These are phyloP conservation scores for Botrytis porri DNA, from an alignment of 2,329 filamentous ascomycete genomes.

Conservation along the genomic window DNA sequence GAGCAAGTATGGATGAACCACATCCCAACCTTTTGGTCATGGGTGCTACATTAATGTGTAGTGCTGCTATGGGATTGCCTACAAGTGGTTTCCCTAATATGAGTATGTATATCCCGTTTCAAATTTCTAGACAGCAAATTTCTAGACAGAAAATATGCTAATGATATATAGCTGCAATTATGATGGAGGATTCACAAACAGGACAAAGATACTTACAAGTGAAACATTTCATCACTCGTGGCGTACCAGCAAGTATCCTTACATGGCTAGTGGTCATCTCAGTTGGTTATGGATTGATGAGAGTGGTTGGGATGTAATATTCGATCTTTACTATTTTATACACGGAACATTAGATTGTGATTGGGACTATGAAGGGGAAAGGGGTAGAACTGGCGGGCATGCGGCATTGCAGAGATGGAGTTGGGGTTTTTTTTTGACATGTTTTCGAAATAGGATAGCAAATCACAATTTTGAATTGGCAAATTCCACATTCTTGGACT, in stretches of 20 bases:
- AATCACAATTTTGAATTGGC: neutral
- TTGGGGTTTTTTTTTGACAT: neutral
- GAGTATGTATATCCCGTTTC: slow-evolving; percentile 67
- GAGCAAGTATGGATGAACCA: slow-evolving; percentile 78
- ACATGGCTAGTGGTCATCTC: slow-evolving; percentile 81
- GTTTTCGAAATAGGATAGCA: neutral
- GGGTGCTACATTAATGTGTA: slow-evolving; percentile 93
- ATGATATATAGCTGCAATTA: slow-evolving; percentile 73
- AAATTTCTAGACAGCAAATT: neutral
- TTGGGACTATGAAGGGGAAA: neutral
- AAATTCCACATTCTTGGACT: neutral
- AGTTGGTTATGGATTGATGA: slow-evolving; percentile 88
- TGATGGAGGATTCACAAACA: slow-evolving; percentile 94
- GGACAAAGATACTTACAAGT: slow-evolving; percentile 90
- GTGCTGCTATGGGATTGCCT: slow-evolving; percentile 93
- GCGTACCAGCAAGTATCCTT: slow-evolving; percentile 81
- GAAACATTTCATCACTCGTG: slow-evolving; percentile 91
- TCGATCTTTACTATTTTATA: neutral
- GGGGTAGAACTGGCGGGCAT: neutral
- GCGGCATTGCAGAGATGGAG: neutral
- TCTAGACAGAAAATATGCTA: slow-evolving; percentile 19
- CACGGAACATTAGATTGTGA: neutral
- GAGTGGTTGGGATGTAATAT: slow-evolving; percentile 39
- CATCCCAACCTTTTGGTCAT: slow-evolving; percentile 95
- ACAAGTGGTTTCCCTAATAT: slow-evolving; percentile 98